Percentiles rank a stretch among this genome's conserved stretches.
phyloP scores from a whole-genome alignment of 139 green algal genomes.

The Raphidocelis subcapitata region DNA sequence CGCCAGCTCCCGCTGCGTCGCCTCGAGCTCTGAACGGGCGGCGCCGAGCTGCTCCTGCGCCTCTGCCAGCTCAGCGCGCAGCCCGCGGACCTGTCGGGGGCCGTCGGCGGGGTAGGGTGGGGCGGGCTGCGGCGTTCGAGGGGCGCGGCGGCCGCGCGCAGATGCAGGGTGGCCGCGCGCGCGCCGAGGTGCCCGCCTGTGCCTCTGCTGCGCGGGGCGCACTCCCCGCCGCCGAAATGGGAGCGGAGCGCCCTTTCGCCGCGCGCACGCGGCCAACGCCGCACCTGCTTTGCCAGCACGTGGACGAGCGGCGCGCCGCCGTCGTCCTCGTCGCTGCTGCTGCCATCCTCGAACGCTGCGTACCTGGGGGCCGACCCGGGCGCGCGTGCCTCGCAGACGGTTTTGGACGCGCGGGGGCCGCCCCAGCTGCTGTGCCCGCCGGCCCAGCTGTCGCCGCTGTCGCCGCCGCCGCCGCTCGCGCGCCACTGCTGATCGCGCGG shows the following conservation, averaged over 20 bases:
- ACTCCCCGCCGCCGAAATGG: no score
- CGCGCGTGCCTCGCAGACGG: background rate
- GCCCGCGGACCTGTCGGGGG: no score
- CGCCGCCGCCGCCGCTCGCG: background rate
- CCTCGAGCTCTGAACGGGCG: background rate
- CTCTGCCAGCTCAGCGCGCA: background rate
- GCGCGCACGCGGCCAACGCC: background rate
- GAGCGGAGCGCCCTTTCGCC: background rate
- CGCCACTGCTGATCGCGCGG: background rate
- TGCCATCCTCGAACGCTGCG: no score
- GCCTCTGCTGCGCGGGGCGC: no score
- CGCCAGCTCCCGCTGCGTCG: conserved; percentile 15
- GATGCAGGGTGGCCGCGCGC: no score
- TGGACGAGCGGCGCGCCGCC: background rate
- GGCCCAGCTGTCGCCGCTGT: background rate
- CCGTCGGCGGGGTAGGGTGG: background rate
- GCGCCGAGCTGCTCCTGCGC: background rate
- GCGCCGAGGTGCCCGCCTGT: no score
- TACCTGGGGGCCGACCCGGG: background rate
- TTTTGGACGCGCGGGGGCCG: background rate
- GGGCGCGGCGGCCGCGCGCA: no score
- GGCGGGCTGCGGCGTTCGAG: background rate
- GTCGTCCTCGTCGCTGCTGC: background rate
- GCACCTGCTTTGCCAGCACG: no score
- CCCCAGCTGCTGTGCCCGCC: background rate